Conservation (phyloP, 169 alveolate species). For the Plasmodium vivax region DNA sequence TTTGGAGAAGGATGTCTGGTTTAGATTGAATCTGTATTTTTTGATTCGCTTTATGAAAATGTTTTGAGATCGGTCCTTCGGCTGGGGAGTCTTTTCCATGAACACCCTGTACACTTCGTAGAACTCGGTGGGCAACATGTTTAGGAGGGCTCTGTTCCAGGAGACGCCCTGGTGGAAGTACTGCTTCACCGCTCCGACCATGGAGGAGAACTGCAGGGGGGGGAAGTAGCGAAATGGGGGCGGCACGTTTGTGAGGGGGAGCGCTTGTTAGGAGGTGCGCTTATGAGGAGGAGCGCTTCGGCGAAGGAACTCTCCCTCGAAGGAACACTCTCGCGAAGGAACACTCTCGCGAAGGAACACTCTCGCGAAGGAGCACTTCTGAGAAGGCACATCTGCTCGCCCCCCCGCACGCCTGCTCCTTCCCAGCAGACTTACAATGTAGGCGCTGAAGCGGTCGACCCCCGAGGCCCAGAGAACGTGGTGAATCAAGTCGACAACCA, state of each 20-base stretch:
- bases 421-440: constrained; percentile 3
- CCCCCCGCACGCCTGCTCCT: background rate
- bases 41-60: constrained; percentile 12
- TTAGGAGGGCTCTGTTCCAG: constrained; percentile 52
- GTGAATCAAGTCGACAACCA: constrained; percentile 51
- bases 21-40: constrained; percentile 51
- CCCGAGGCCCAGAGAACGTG: constrained; percentile 60
- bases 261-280: background rate
- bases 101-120: constrained; percentile 13
- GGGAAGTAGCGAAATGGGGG: background rate
- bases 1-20: background rate
- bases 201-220: constrained; percentile 28
- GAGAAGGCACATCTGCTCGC: background rate
- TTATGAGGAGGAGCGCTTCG: too few relatives aligned
- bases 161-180: constrained; percentile 16
- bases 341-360: background rate
- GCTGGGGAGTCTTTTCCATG: constrained; percentile 4
- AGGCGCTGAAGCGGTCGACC: constrained; percentile 47
- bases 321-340: background rate
- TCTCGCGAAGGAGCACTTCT: background rate
- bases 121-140: constrained; percentile 64
- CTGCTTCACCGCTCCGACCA: constrained; percentile 66
- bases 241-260: background rate
- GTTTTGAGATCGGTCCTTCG: constrained; percentile 12
- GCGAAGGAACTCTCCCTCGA: too few relatives aligned